These are phyloP conservation scores for Dendryphion nanum DNA, from an alignment of 2,329 filamentous ascomycete species.

Conservation along the genomic window DNA sequence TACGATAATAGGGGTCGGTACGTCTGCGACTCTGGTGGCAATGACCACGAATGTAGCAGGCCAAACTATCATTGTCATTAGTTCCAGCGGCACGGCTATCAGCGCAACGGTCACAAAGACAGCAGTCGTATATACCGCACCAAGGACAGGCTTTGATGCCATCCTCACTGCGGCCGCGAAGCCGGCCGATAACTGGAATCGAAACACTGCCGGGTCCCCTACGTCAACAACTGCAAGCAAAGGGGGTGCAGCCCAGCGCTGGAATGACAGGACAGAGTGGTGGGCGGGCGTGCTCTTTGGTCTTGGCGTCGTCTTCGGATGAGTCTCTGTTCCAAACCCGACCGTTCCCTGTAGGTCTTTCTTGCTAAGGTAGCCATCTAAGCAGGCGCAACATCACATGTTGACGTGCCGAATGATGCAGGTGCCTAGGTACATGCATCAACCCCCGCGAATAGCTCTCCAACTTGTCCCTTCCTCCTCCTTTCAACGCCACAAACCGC, in stretches of 20 bases:
- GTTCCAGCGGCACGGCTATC: constrained; percentile 25
- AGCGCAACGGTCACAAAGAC: constrained; percentile 22
- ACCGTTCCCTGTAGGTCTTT: no score
- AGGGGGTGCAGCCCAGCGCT: constrained; percentile 4
- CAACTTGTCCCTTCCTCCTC: no score
- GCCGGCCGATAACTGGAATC: no score
- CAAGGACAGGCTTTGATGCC: constrained; percentile 19
- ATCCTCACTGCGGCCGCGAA: constrained; percentile 12
- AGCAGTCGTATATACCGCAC: constrained; percentile 16
- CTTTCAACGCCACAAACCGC: no score
- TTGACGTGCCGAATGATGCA: no score
- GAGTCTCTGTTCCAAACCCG: no score
- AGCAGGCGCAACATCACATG: no score
- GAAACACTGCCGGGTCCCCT: not conserved
- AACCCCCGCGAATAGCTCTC: no score
- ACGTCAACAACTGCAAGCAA: constrained; percentile 3
- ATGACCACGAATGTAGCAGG: constrained; percentile 22
- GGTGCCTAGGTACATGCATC: no score
- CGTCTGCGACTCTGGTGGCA: constrained; percentile 19
- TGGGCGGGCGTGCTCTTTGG: constrained; percentile 9
- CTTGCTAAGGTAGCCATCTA: no score
- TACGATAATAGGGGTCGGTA: constrained; percentile 19
- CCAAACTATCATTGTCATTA: constrained; percentile 24
- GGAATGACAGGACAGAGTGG: constrained; percentile 4
- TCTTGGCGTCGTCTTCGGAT: constrained; percentile 4